Base-by-base conservation (phyloP, 2,329 filamentous ascomycete genomes). In the Colletotrichum sp. region DNA sequence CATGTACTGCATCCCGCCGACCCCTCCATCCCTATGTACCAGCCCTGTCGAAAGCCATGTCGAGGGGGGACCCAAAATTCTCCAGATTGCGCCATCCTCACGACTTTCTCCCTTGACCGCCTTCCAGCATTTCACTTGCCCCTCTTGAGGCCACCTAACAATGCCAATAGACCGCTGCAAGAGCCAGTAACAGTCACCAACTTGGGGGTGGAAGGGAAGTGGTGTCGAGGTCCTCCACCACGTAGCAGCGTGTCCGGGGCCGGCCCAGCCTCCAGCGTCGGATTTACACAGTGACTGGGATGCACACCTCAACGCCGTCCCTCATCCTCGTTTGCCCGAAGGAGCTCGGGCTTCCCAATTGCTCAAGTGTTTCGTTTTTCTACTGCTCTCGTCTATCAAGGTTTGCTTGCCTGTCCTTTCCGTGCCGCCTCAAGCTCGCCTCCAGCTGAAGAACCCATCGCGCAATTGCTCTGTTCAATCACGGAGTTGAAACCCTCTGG, bases 81-180 rank as follows among this genome's bases (percentile, higher is more conserved):
- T 76, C 73, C 73, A 76, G 73, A 76, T 76, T 76, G 73, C 73
- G 65, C 73, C 73, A 76, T 76, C 64, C 70, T 68, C 64, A 32
- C 73, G 70, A 69, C 73, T 38, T 73, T 34, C 52, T 56, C 62
- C 62, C 69, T 72, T 75, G 73, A 73, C 73, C 73, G 73, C 73
- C 70, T 76, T 64, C 70, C 70, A 58, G 18, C 73, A 65, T 52
- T 62, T 75, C 62, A 55, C 16, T n/a, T 15, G 16, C 48, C 66
- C 24, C 28, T 34, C 48, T 61, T 68, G 56, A 68, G 73, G 64
- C 70, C 73, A 75, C 73, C 64, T 68, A 32, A 61, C 55, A 32
- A 62, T 24, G 52, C 56, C 38, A 30, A 15, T 68, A 32, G 43
- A 55, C 62, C 38, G 26, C 43, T 43, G 32, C 43, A 13, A 58